A percentile compares a stretch with the other conserved stretches of the same genome.
Evolutionary conservation across 2,329 filamentous ascomycete genomes (phyloP).

Genomic region (Neofusicoccum cordaticola): DNA sequence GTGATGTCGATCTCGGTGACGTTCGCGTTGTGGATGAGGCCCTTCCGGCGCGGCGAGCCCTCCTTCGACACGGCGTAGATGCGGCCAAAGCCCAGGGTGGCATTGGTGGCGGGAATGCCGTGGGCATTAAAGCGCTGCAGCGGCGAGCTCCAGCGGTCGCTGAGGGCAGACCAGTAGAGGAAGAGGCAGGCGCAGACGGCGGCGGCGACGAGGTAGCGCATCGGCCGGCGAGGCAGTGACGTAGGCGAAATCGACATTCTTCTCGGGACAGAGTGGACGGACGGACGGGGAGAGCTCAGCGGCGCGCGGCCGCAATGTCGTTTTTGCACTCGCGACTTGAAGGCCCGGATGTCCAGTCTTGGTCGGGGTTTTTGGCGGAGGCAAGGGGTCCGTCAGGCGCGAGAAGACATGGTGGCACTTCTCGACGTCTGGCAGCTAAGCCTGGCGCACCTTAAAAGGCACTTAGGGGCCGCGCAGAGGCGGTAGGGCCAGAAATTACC

Average conservation of each 20-base stretch:
- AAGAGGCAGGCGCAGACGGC: constrained; percentile 5
- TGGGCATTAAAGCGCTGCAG: background rate
- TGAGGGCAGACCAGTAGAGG: constrained; percentile 12
- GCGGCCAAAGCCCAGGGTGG: constrained; percentile 41
- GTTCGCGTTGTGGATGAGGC: constrained; percentile 41
- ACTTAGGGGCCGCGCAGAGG: constrained; percentile 3
- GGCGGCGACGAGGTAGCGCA: constrained; percentile 17
- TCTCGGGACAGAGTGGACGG: background rate
- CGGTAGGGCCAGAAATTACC: constrained; percentile 9
- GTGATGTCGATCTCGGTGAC: constrained; percentile 43
- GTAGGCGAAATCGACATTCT: constrained; percentile 18
- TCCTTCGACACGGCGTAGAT: constrained; percentile 42
- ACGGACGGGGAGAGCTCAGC: background rate
- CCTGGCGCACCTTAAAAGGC: background rate
- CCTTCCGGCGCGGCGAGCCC: constrained; percentile 37
- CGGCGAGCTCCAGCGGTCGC: constrained; percentile 1
- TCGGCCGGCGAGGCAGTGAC: constrained; percentile 17
- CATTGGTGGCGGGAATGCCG: constrained; percentile 28
- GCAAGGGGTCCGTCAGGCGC: constrained; percentile 15
- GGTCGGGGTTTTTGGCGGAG: background rate
- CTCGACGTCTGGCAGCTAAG: background rate
- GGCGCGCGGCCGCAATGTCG: constrained; percentile 16
- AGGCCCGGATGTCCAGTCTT: background rate
- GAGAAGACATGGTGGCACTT: constrained; percentile 15
- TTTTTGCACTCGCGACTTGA: constrained; percentile 3